These are phyloP conservation scores for Penicillium lagena DNA, from an alignment of 495 filamentous ascomycete genomes.

Conservation along the genomic window DNA sequence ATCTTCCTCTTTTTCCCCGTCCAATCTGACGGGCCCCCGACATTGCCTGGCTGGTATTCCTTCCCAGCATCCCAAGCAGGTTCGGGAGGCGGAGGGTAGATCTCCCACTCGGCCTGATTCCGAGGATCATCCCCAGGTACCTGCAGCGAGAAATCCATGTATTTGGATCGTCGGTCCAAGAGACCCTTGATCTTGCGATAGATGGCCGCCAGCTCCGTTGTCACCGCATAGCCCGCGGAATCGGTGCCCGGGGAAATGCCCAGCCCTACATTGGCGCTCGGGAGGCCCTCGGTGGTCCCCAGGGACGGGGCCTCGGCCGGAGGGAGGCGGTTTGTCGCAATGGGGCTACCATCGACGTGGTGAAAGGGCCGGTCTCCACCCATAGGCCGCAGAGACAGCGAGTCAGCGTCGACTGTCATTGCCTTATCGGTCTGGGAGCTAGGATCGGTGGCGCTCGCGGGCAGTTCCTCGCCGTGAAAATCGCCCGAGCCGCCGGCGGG, in stretches of 20 bases:
- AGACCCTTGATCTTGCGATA: slow-evolving; percentile 83
- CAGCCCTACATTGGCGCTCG: slow-evolving; percentile 45
- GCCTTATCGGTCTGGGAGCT: background rate
- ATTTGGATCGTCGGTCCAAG: slow-evolving; percentile 79
- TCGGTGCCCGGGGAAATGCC: slow-evolving; percentile 37
- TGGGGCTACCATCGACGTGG: slow-evolving; percentile 20
- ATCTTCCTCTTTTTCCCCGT: slow-evolving; percentile 64
- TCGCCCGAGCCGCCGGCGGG: slow-evolving; percentile 8
- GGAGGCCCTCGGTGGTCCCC: slow-evolving; percentile 40
- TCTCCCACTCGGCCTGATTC: slow-evolving; percentile 73
- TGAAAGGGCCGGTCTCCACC: background rate
- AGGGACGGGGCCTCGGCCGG: slow-evolving; percentile 37
- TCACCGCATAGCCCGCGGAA: slow-evolving; percentile 61
- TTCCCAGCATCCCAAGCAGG: slow-evolving; percentile 80
- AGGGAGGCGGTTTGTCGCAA: slow-evolving; percentile 30
- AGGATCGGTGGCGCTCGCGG: slow-evolving; percentile 1
- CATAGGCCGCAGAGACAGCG: background rate
- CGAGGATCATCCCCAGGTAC: slow-evolving; percentile 75
- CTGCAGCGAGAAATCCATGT: slow-evolving; percentile 83
- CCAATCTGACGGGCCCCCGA: slow-evolving; percentile 13
- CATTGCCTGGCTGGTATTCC: slow-evolving; percentile 26
- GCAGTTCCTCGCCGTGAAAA: slow-evolving; percentile 3
- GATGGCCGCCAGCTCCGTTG: slow-evolving; percentile 73
- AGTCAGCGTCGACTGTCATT: too few relatives aligned
- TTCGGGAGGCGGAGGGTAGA: slow-evolving; percentile 87